Conservation (phyloP, 306 rosid genomes). For the Ziziphus jujuba region DNA sequence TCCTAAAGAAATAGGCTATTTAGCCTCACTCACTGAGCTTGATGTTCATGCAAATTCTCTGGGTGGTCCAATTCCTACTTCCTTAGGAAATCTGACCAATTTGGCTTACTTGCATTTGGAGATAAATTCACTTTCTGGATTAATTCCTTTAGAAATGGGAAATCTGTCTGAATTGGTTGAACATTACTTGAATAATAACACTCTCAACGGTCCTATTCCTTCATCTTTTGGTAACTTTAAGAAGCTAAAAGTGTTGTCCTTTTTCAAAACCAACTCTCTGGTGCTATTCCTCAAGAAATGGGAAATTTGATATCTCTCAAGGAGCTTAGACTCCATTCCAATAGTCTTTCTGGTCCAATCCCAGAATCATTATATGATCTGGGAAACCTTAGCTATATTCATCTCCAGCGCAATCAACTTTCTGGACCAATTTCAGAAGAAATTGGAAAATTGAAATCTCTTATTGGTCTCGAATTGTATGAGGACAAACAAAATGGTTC, state of each 20-base stretch:
- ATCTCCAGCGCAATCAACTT: slow-evolving; percentile 28
- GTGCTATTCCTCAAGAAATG: slow-evolving; percentile 18
- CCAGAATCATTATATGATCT: slow-evolving; percentile 22
- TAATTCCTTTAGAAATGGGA: slow-evolving; percentile 25
- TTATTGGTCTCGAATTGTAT: slow-evolving; percentile 15
- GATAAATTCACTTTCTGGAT: slow-evolving; percentile 6
- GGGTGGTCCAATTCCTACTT: slow-evolving; percentile 13
- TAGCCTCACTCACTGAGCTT: not conserved
- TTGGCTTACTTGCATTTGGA: slow-evolving; percentile 16
- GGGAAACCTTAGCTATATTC: slow-evolving; percentile 4
- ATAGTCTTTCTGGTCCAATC: slow-evolving; percentile 28
- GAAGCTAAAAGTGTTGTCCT: slow-evolving; percentile 17
- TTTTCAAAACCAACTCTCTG: slow-evolving; percentile 18
- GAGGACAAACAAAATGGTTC: slow-evolving; percentile 30
- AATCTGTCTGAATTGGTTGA: slow-evolving; percentile 18
- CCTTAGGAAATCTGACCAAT: slow-evolving; percentile 16
- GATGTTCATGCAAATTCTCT: not conserved
- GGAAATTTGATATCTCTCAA: slow-evolving; percentile 19
- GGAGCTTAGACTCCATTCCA: not conserved
- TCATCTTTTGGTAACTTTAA: slow-evolving; percentile 15
- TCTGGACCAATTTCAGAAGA: slow-evolving; percentile 24
- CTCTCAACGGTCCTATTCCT: slow-evolving; percentile 25
- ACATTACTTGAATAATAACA: slow-evolving; percentile 18
- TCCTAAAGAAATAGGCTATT: slow-evolving; percentile 5
- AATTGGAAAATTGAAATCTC: slow-evolving; percentile 33